A percentile compares a stretch with the other conserved stretches of the same genome.
phyloP scores from a whole-genome alignment of 2,329 filamentous ascomycete species.

The Cadophora sp. region DNA sequence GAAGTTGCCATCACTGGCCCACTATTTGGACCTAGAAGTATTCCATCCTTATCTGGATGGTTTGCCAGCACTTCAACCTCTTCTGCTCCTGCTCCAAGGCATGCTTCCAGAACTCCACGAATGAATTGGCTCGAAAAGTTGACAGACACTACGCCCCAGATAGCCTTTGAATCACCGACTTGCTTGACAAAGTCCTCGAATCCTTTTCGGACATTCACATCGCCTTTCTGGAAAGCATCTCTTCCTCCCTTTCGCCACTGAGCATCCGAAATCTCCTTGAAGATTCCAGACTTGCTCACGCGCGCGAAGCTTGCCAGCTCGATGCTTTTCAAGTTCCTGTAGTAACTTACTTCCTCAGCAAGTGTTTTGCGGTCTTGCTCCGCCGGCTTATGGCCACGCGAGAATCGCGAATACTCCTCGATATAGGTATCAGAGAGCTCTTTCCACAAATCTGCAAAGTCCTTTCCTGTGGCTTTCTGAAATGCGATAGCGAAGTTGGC shows the following conservation, averaged over 20 bases:
- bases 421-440: slow-evolving; percentile 31
- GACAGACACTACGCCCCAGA: slow-evolving; percentile 39
- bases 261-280: slow-evolving; percentile 30
- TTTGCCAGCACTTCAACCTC: slow-evolving; percentile 35
- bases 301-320: slow-evolving; percentile 39
- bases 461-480: slow-evolving; percentile 22
- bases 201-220: slow-evolving; percentile 33
- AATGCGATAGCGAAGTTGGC: slow-evolving; percentile 27
- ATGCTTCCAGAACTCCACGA: slow-evolving; percentile 32
- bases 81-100: neutral
- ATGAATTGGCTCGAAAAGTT: slow-evolving; percentile 40
- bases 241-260: slow-evolving; percentile 31
- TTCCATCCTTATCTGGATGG: slow-evolving; percentile 29
- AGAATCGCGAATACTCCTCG: slow-evolving; percentile 30
- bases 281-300: slow-evolving; percentile 38
- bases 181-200: slow-evolving; percentile 31
- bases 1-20: slow-evolving; percentile 33
- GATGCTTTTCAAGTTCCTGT: slow-evolving; percentile 32
- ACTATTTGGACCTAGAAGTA: slow-evolving; percentile 24
- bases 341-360: slow-evolving; percentile 32
- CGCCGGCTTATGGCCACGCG: slow-evolving; percentile 29
- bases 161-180: slow-evolving; percentile 12
- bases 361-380: slow-evolving; percentile 31
- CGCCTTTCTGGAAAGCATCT: slow-evolving; percentile 26
- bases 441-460: slow-evolving; percentile 23